These are phyloP conservation scores for Hirsutella thompsonii DNA, from an alignment of 2,329 filamentous ascomycete genomes.

Conservation along the genomic window DNA sequence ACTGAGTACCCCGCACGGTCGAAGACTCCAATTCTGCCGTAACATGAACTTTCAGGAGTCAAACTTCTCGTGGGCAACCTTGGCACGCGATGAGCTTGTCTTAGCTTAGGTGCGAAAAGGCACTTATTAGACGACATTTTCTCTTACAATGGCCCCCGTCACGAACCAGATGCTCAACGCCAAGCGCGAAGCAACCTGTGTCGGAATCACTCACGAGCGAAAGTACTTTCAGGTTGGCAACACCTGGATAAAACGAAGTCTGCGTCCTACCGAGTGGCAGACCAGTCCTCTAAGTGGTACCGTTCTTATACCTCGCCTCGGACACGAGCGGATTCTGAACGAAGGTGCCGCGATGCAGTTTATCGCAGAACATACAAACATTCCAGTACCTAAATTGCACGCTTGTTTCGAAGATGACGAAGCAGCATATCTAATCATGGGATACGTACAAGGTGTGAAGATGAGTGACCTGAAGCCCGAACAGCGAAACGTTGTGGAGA, in stretches of 20 bases:
- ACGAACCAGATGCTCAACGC: slow-evolving; percentile 5
- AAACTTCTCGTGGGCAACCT: too few relatives aligned
- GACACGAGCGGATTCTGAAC: slow-evolving; percentile 8
- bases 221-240: slow-evolving; percentile 4
- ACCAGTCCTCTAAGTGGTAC: slow-evolving; percentile 1
- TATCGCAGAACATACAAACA: slow-evolving; percentile 7
- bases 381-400: slow-evolving; percentile 9
- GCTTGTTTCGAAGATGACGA: slow-evolving; percentile 5
- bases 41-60: too few relatives aligned
- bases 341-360: slow-evolving; percentile 7
- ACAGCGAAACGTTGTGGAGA: slow-evolving; percentile 4
- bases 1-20: too few relatives aligned
- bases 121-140: too few relatives aligned
- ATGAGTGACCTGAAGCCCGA: slow-evolving; percentile 2
- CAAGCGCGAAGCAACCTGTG: slow-evolving; percentile 2
- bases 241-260: slow-evolving; percentile 5
- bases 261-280: slow-evolving; percentile 5
- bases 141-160: slow-evolving; percentile 2
- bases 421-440: slow-evolving; percentile 3
- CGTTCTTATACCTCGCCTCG: slow-evolving; percentile 4
- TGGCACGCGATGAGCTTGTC: too few relatives aligned
- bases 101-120: too few relatives aligned
- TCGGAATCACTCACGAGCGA: slow-evolving; percentile 3
- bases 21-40: too few relatives aligned
- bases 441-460: slow-evolving; percentile 2